A percentile compares a stretch with the other conserved stretches of the same genome.
These are phyloP conservation scores for Hyaloscypha hepaticicola DNA, from an alignment of 495 filamentous ascomycete genomes.

Conservation along the genomic window DNA sequence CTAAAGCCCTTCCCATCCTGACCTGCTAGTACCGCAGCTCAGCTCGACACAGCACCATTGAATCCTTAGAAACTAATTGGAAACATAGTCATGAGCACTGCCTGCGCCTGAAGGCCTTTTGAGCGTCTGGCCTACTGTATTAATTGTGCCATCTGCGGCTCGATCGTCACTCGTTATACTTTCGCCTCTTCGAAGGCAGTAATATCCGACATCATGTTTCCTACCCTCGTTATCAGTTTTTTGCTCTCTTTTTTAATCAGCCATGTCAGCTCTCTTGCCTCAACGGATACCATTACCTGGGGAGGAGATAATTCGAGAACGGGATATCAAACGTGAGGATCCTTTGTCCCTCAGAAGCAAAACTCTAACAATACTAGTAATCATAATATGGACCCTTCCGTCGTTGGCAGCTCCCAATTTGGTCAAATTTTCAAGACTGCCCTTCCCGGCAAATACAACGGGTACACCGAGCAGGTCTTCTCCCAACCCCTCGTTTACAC, in stretches of 20 bases:
- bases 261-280: slow-evolving; percentile 28
- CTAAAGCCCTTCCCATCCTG: not conserved
- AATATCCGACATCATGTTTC: slow-evolving; percentile 21
- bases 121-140: not conserved
- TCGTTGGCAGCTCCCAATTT: slow-evolving; percentile 42
- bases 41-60: not conserved
- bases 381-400: slow-evolving; percentile 48
- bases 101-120: not conserved
- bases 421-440: slow-evolving; percentile 43
- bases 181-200: not conserved
- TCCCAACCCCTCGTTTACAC: slow-evolving; percentile 51
- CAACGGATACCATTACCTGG: slow-evolving; percentile 48
- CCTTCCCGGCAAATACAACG: slow-evolving; percentile 40
- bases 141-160: slow-evolving; percentile 1
- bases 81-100: not conserved
- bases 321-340: slow-evolving; percentile 42
- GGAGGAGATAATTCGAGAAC: slow-evolving; percentile 46
- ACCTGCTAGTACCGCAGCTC: not conserved
- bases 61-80: not conserved
- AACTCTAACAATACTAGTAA: slow-evolving; percentile 31
- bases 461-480: slow-evolving; percentile 40
- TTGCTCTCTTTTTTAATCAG: slow-evolving; percentile 24
- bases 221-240: slow-evolving; percentile 17
- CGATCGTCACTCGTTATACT: slow-evolving; percentile 6
- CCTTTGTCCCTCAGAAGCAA: not conserved